These are phyloP conservation scores for Blastobotrys apis DNA, from an alignment of 1,139 yeast genomes.

Conservation along the genomic window DNA sequence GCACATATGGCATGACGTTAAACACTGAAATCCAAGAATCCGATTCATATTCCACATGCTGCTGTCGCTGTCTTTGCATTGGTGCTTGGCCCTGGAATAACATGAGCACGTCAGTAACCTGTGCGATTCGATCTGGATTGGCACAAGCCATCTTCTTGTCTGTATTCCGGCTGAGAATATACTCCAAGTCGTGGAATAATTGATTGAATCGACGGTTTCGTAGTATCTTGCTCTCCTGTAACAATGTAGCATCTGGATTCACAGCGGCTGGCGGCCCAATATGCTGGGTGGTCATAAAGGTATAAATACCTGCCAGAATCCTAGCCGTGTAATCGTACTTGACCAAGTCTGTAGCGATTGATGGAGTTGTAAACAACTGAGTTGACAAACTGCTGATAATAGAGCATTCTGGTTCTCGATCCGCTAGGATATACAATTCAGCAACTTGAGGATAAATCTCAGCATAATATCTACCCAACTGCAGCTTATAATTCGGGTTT, in stretches of 20 bases:
- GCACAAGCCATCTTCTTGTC: slow-evolving; percentile 42
- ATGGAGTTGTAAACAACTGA: slow-evolving; percentile 81
- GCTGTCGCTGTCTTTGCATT: slow-evolving; percentile 66
- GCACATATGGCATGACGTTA: slow-evolving; percentile 55
- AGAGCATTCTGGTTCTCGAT: slow-evolving; percentile 79
- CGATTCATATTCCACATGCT: slow-evolving; percentile 87
- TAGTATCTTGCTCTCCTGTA: slow-evolving; percentile 41
- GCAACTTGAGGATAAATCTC: slow-evolving; percentile 78
- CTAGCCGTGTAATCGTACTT: slow-evolving; percentile 66
- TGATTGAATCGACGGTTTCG: slow-evolving; percentile 83
- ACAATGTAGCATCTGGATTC: slow-evolving; percentile 34
- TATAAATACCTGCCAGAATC: slow-evolving; percentile 62
- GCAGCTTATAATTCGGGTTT: slow-evolving; percentile 52
- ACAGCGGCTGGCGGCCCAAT: slow-evolving; percentile 48
- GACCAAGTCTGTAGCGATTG: slow-evolving; percentile 66
- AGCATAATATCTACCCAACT: slow-evolving; percentile 73
- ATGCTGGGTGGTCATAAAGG: slow-evolving; percentile 56
- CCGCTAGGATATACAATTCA: slow-evolving; percentile 64
- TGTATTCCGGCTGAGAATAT: slow-evolving; percentile 65
- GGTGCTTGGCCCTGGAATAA: slow-evolving; percentile 81
- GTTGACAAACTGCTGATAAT: slow-evolving; percentile 73
- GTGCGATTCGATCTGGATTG: slow-evolving; percentile 36
- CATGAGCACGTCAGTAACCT: slow-evolving; percentile 58
- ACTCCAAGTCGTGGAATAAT: slow-evolving; percentile 77
- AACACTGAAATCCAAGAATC: slow-evolving; percentile 81